Evolutionary conservation across 352 stramenopile genomes (phyloP).

Genomic region (Pythium aphanidermatum): DNA sequence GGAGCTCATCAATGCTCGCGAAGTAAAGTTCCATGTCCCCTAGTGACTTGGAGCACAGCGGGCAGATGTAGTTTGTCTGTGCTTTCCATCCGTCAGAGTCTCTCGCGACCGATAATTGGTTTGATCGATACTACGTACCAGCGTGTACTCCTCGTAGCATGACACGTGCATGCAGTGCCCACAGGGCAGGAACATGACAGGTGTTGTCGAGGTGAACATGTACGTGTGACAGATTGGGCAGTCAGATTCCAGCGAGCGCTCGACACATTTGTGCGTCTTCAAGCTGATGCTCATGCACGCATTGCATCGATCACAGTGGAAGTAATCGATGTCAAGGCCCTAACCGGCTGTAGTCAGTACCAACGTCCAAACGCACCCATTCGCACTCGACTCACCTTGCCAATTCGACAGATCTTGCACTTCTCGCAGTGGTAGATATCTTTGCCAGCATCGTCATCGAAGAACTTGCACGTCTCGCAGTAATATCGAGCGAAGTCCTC

Average conservation of each 20-base stretch:
- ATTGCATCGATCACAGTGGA: conserved; percentile 98
- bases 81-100: too few relatives aligned
- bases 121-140: conserved; percentile 24
- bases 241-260: conserved; percentile 92
- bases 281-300: conserved; percentile 93
- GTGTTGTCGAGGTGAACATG: conserved; percentile 95
- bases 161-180: conserved; percentile 96
- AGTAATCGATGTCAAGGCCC: conserved; percentile 95
- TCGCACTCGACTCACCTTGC: conserved; percentile 37
- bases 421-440: conserved; percentile 98
- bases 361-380: not conserved
- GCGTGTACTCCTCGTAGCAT: conserved; percentile 94
- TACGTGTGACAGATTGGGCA: conserved; percentile 94
- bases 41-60: conserved; percentile 92
- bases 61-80: conserved; percentile 92
- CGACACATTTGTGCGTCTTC: conserved; percentile 92
- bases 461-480: conserved; percentile 95
- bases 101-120: not conserved
- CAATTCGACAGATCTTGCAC: conserved; percentile 96
- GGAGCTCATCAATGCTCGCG: conserved; percentile 77
- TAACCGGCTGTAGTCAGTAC: conserved; percentile 1
- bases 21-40: conserved; percentile 93
- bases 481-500: conserved; percentile 90
- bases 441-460: conserved; percentile 89
- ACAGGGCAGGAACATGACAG: conserved; percentile 92